These are phyloP conservation scores for Kwoniella sp. DNA, from an alignment of 768 basidiomycete species.

Conservation along the genomic window DNA sequence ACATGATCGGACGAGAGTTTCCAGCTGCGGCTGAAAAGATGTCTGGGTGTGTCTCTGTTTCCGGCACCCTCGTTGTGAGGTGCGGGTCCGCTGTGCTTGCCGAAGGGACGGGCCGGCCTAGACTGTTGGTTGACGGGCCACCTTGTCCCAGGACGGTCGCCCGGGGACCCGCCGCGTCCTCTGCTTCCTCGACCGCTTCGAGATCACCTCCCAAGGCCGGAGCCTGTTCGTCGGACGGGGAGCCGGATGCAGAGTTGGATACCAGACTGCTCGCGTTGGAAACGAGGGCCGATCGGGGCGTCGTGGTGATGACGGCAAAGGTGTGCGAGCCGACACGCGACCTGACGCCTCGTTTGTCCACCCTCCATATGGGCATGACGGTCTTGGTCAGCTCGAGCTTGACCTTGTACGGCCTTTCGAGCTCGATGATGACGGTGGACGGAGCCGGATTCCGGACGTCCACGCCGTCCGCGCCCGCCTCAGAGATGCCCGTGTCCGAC, in stretches of 20 bases:
- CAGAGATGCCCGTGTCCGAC: slow-evolving; percentile 9
- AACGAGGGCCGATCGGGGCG: slow-evolving; percentile 25
- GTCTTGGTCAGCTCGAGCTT: slow-evolving; percentile 39
- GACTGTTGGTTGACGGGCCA: no score
- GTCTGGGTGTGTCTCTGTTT: not conserved
- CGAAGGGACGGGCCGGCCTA: no score
- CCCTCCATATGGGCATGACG: slow-evolving; percentile 21
- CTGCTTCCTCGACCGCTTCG: no score
- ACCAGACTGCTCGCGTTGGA: no score
- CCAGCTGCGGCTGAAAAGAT: not conserved
- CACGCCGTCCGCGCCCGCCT: slow-evolving; percentile 9
- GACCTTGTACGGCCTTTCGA: slow-evolving; percentile 21
- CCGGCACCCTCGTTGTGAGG: not conserved
- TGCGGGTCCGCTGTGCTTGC: not conserved
- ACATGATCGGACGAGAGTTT: slow-evolving; percentile 18
- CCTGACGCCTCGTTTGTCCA: not conserved
- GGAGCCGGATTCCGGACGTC: slow-evolving; percentile 12
- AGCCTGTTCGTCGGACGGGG: no score
- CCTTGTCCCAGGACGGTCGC: no score
- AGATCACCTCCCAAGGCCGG: no score
- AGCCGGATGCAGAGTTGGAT: no score
- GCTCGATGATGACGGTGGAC: slow-evolving; percentile 22
- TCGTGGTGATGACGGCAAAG: slow-evolving; percentile 37
- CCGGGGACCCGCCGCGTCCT: no score
- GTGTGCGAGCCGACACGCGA: slow-evolving; percentile 23